A percentile compares a stretch with the other conserved stretches of the same genome.
Evolutionary conservation across 2,329 filamentous ascomycete species (phyloP).

Genomic region (Didymella pomorum): DNA sequence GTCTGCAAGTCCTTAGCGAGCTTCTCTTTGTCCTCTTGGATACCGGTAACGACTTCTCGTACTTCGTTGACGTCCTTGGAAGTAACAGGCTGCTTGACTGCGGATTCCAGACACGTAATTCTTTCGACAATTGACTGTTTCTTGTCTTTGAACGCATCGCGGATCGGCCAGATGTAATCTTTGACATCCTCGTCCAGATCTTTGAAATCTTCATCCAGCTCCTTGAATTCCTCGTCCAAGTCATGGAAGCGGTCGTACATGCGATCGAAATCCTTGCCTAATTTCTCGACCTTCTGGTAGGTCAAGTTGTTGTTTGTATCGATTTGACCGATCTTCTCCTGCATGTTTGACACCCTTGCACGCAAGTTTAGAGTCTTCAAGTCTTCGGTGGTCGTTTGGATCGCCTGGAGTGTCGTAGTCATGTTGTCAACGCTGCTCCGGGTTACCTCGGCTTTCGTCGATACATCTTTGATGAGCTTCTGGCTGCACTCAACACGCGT

Average conservation of each 20-base stretch:
- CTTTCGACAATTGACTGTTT: neutral
- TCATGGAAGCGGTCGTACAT: too few species aligned
- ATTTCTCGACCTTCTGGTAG: neutral
- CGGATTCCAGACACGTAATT: neutral
- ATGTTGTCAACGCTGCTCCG: neutral
- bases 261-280: neutral
- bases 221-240: neutral
- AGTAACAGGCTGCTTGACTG: too few species aligned
- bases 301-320: neutral
- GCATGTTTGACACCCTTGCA: constrained; percentile 5
- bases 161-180: neutral
- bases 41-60: neutral
- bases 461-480: neutral
- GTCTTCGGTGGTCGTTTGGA: neutral
- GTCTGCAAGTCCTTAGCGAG: neutral
- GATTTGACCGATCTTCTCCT: neutral
- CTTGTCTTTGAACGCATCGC: neutral
- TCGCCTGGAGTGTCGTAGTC: neutral
- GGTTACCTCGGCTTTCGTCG: neutral
- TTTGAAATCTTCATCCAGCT: neutral
- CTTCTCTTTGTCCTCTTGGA: neutral
- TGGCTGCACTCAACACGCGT: neutral
- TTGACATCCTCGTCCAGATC: neutral
- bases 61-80: neutral
- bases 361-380: neutral